Base-by-base conservation (phyloP, 441 rosid genomes). In the Bocquillonia castaneifolia region DNA sequence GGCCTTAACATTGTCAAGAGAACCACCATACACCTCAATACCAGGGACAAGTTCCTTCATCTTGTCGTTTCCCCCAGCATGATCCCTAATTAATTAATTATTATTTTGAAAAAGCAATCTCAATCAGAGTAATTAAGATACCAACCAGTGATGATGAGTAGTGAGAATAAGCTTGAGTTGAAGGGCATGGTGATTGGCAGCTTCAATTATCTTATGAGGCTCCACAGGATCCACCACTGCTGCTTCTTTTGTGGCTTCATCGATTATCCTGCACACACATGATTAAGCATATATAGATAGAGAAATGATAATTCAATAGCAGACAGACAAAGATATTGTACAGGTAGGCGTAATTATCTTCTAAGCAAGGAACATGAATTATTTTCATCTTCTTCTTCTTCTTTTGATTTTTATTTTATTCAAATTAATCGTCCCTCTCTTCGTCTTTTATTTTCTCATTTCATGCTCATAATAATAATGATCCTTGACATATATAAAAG, bases 201-300 rank as follows among this genome's bases (percentile, higher is more conserved):
- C 82, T 56, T 76, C 53, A 31, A 93, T 40, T 18, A 89, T 77
- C 79, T 88, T 93, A 45, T 85, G 83, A 36, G 94, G 89, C 63
- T 93, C 96, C 37, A 85, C 98, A 2, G 98, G 98, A 83, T 93
- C 98, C 70, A 93, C 98, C 48, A 68, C 94, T 15, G 96, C 98
- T 26, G 97, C 98, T 67, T 93, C 92, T 59, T 81, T 84, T 42
- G 86, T 85, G 80, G 67, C 74, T 76, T 91, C 97, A 66, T 93
- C 97, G 57, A 90, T 80, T 59, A 93, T 81, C 71, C 97, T 92
- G 73, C 18, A 17, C 3, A 10, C 6, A 10, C 5, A 15, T 2
- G 3, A 2, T 5, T 39, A 39, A 39, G 10, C 10, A 14, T 2
- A 2, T 1, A 1, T 13, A 1, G 15, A 14, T 1, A 13, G 2